Percentiles rank a stretch among this genome's conserved stretches.
phyloP scores from a whole-genome alignment of 805 yeast genomes.

The Candida ascalaphidarum region DNA sequence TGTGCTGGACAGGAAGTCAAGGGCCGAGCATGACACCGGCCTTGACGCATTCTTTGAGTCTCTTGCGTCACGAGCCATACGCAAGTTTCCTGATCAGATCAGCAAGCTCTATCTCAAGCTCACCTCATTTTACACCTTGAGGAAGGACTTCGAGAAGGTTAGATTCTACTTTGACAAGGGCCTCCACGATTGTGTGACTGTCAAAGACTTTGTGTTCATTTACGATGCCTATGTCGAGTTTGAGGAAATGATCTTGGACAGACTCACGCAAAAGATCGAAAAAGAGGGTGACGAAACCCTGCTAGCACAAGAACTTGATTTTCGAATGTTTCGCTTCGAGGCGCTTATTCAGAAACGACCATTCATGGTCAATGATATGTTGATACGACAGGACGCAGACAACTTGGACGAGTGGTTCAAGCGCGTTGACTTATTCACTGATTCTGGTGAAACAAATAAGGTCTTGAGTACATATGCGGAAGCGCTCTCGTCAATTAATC shows the following conservation, averaged over 20 bases:
- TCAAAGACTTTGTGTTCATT: slow-evolving; percentile 53
- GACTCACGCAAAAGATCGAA: slow-evolving; percentile 7
- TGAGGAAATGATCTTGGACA: slow-evolving; percentile 41
- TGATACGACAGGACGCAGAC: slow-evolving; percentile 52
- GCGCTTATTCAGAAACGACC: slow-evolving; percentile 48
- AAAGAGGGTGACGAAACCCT: slow-evolving; percentile 5
- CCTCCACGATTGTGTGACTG: slow-evolving; percentile 36
- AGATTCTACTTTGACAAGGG: slow-evolving; percentile 39
- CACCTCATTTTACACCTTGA: slow-evolving; percentile 39
- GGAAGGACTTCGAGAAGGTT: slow-evolving; percentile 16
- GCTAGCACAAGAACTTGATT: slow-evolving; percentile 24
- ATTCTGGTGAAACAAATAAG: slow-evolving; percentile 21
- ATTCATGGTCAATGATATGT: slow-evolving; percentile 56
- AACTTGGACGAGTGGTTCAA: slow-evolving; percentile 63
- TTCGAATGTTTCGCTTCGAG: slow-evolving; percentile 42
- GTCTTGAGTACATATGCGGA: slow-evolving; percentile 46
- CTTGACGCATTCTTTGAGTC: slow-evolving; percentile 2
- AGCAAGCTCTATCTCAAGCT: slow-evolving; percentile 39
- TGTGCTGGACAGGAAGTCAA: slow-evolving; percentile 1
- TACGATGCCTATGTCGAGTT: slow-evolving; percentile 57
- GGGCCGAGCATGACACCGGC: not conserved
- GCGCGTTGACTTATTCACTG: slow-evolving; percentile 40
- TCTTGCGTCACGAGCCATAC: slow-evolving; percentile 5
- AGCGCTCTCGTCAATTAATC: slow-evolving; percentile 62
- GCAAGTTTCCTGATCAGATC: slow-evolving; percentile 50